phyloP scores from a whole-genome alignment of 768 basidiomycete genomes.

The Kwoniella europaea region DNA sequence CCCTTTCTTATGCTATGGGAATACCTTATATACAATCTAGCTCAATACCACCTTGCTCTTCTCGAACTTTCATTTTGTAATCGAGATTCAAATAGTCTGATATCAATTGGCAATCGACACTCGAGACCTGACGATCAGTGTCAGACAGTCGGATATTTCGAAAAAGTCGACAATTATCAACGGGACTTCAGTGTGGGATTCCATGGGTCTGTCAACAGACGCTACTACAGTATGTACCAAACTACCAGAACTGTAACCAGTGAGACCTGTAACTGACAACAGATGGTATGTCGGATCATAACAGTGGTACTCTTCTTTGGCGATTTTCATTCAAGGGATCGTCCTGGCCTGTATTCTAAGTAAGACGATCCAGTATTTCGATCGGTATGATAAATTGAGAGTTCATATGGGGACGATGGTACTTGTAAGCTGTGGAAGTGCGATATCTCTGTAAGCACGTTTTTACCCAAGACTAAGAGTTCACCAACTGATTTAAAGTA shows the following conservation, averaged over 20 bases:
- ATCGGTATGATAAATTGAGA: not conserved
- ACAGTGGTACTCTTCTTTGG: conserved; percentile 3
- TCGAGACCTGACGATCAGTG: too few relatives aligned
- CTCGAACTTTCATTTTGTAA: too few relatives aligned
- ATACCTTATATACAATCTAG: too few relatives aligned
- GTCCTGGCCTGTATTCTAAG: not conserved
- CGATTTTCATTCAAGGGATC: not conserved
- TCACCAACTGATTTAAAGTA: not conserved
- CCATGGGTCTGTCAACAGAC: not conserved
- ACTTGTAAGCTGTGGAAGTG: not conserved
- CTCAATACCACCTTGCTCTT: too few relatives aligned
- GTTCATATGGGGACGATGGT: not conserved
- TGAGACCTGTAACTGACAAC: not conserved
- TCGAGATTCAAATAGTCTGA: too few relatives aligned
- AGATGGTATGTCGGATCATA: not conserved
- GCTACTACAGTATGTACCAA: not conserved
- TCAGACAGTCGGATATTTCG: not conserved
- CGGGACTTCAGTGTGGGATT: not conserved
- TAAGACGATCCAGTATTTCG: conserved; percentile 2
- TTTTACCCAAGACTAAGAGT: not conserved
- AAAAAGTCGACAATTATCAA: not conserved
- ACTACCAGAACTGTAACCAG: not conserved
- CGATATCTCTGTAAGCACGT: not conserved
- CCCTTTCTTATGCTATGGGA: too few relatives aligned
- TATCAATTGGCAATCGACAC: too few relatives aligned